Conservation (phyloP, 1,284 basidiomycete genomes). For the Tilletia setariae region DNA sequence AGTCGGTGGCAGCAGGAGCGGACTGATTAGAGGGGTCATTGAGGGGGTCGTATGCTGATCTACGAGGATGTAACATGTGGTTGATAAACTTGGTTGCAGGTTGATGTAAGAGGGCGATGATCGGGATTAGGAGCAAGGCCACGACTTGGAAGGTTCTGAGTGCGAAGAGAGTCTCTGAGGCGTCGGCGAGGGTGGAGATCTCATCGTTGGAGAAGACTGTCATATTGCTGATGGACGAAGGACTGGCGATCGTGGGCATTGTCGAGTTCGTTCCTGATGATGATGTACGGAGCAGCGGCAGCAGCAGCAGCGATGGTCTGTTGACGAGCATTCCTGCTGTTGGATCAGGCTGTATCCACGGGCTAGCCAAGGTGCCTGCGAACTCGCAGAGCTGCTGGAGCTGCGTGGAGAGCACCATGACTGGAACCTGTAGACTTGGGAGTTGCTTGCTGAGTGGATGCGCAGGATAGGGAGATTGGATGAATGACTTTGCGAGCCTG, state of each 20-base stretch:
- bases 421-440: no score
- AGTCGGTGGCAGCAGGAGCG: no score
- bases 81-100: slow-evolving; percentile 18
- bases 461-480: no score
- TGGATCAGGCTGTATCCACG: no score
- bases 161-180: slow-evolving; percentile 20
- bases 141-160: slow-evolving; percentile 34
- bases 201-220: neutral
- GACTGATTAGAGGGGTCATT: neutral
- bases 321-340: no score
- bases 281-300: neutral
- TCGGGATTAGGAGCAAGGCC: slow-evolving; percentile 29
- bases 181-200: neutral
- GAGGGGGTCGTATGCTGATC: neutral
- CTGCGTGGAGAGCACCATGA: no score
- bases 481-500: no score
- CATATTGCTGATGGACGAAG: neutral
- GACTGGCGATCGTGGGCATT: neutral
- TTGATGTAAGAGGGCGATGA: slow-evolving; percentile 27
- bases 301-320: no score
- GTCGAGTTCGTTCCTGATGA: neutral
- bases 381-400: no score
- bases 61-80: slow-evolving; percentile 2
- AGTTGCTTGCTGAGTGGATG: no score
- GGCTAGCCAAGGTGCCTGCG: no score